Conservation (phyloP, 139 green algal genomes). For the Micractinium conductrix region DNA sequence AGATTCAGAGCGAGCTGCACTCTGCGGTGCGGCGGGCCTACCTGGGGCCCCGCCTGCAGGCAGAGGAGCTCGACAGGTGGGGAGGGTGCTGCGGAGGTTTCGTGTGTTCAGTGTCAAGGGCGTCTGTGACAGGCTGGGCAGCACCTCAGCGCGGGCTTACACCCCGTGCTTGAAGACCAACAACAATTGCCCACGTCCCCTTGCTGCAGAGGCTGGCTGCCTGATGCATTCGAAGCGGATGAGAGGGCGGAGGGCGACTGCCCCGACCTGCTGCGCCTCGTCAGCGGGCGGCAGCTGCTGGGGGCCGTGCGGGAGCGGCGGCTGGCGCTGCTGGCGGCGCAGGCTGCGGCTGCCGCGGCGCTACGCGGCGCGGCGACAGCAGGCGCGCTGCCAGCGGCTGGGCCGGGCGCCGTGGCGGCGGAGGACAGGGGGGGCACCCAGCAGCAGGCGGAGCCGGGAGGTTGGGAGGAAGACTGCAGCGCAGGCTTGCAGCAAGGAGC, state of each 20-base stretch:
- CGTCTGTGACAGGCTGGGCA: too few relatives aligned
- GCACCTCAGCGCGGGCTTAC: too few relatives aligned
- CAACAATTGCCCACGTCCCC: too few relatives aligned
- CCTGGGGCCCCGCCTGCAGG: conserved; percentile 42
- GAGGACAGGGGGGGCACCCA: neutral
- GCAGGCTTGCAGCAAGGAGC: neutral
- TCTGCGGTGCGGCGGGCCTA: conserved; percentile 48
- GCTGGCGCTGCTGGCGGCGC: conserved; percentile 3
- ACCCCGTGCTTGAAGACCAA: too few relatives aligned
- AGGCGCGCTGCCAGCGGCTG: neutral
- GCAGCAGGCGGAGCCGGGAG: neutral
- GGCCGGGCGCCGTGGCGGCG: neutral
- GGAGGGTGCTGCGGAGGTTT: too few relatives aligned
- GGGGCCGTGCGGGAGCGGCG: conserved; percentile 44
- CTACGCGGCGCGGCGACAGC: neutral
- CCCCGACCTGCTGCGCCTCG: conserved; percentile 51
- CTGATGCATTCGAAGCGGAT: conserved; percentile 51
- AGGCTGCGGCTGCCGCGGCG: neutral
- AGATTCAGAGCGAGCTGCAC: conserved; percentile 43
- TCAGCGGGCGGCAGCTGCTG: conserved; percentile 45
- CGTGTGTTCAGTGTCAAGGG: too few relatives aligned
- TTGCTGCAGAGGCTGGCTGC: conserved; percentile 33
- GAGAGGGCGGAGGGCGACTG: conserved; percentile 35
- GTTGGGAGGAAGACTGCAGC: too few relatives aligned
- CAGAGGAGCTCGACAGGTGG: conserved; percentile 34